phyloP scores from a whole-genome alignment of 768 basidiomycete species.

The Leccinum boreale region DNA sequence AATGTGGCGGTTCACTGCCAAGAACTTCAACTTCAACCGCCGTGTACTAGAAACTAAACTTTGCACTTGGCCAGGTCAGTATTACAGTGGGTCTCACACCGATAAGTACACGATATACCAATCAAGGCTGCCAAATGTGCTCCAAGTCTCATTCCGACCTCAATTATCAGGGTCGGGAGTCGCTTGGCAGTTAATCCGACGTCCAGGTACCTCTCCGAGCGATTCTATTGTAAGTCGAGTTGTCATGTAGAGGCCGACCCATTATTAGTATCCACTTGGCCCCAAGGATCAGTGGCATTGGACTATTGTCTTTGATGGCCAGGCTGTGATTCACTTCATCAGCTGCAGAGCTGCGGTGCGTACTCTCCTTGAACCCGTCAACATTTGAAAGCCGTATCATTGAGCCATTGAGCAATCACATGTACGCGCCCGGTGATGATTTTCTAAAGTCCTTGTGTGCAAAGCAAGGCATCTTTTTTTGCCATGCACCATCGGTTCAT shows the following conservation, averaged over 20 bases:
- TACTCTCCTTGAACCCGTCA: not conserved
- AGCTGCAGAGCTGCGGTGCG: not conserved
- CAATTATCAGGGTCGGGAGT: not conserved
- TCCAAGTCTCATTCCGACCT: not conserved
- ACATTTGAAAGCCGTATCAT: too few relatives aligned
- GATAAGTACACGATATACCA: too few relatives aligned
- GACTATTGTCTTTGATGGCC: not conserved
- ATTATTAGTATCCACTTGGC: not conserved
- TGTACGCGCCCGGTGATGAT: too few relatives aligned
- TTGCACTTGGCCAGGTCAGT: too few relatives aligned
- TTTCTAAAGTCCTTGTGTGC: too few relatives aligned
- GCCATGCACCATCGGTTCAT: too few relatives aligned
- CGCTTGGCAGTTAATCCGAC: not conserved
- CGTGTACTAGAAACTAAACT: too few relatives aligned
- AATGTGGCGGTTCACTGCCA: constrained; percentile 19
- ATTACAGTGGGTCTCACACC: too few relatives aligned
- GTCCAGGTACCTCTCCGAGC: not conserved
- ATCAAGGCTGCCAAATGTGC: too few relatives aligned
- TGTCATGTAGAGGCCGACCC: not conserved
- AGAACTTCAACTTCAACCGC: too few relatives aligned
- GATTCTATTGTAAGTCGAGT: not conserved
- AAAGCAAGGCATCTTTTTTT: too few relatives aligned
- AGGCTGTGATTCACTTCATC: not conserved
- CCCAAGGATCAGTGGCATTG: not conserved
- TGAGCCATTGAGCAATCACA: too few relatives aligned